Conservation (phyloP, 768 basidiomycete genomes). For the Mycena floridula region DNA sequence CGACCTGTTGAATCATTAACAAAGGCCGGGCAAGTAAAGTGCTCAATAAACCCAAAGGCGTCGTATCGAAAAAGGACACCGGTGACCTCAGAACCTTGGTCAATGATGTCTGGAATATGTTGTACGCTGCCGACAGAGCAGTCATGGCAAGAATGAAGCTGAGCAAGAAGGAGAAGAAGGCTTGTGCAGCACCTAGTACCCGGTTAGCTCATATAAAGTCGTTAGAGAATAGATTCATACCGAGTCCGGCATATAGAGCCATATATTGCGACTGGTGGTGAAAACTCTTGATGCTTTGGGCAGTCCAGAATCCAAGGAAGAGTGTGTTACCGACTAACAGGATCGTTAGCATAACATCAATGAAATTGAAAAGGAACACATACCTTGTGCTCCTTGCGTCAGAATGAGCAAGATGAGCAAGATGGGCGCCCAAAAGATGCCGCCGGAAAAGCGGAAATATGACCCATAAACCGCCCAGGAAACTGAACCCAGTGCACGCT, state of each 20-base stretch:
- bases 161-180: constrained; percentile 43
- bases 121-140: constrained; percentile 35
- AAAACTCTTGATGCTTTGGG: constrained; percentile 46
- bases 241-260: constrained; percentile 46
- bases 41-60: constrained; percentile 46
- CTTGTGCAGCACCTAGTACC: constrained; percentile 37
- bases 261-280: constrained; percentile 64
- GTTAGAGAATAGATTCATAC: constrained; percentile 15
- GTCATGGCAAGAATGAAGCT: constrained; percentile 40
- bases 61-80: constrained; percentile 67
- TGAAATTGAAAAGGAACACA: constrained; percentile 1
- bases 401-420: constrained; percentile 39
- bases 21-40: neutral
- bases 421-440: constrained; percentile 40
- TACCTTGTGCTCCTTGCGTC: constrained; percentile 46
- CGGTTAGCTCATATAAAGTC: neutral
- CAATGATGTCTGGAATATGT: constrained; percentile 52
- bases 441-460: constrained; percentile 44
- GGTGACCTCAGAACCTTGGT: constrained; percentile 54
- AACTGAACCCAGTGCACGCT: constrained; percentile 50
- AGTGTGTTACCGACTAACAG: constrained; percentile 53
- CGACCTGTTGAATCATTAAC: constrained; percentile 30
- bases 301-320: constrained; percentile 73
- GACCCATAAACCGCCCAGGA: constrained; percentile 39
- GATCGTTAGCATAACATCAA: neutral